These are phyloP conservation scores for Rhodotorula sp. DNA, from an alignment of 1,284 basidiomycete species.

Conservation along the genomic window DNA sequence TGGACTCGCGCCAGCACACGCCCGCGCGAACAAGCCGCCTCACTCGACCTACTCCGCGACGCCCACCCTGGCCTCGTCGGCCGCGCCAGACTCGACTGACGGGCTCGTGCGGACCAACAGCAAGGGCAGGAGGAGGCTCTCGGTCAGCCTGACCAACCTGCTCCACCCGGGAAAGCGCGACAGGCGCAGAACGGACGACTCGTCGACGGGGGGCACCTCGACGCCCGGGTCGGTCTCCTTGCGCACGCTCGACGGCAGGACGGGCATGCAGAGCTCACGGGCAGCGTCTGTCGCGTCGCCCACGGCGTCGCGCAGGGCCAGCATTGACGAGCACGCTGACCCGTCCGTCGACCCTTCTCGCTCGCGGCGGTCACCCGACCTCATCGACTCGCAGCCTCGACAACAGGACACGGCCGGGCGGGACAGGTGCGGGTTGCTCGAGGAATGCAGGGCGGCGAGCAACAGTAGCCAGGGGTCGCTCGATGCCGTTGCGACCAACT, in stretches of 20 bases:
- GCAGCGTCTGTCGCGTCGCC: no score
- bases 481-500: not conserved
- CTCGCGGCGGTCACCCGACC: no score
- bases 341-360: no score
- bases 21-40: no score
- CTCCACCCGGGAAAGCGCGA: not conserved
- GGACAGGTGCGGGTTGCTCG: no score
- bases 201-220: not conserved
- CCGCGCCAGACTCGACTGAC: not conserved
- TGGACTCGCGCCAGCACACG: no score
- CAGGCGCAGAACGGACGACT: not conserved
- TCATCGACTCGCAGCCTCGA: not conserved
- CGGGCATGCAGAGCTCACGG: no score
- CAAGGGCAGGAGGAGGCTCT: constrained; percentile 5
- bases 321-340: no score
- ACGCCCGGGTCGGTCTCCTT: not conserved
- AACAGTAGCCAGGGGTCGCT: constrained; percentile 17
- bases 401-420: not conserved
- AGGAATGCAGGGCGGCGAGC: not conserved
- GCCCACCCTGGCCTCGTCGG: not conserved
- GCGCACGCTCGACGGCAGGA: not conserved
- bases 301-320: no score
- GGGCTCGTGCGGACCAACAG: not conserved
- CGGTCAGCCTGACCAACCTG: constrained; percentile 5
- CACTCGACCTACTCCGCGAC: not conserved